Conservation (phyloP, 2,329 filamentous ascomycete genomes). For the Ascosphaera apis region DNA sequence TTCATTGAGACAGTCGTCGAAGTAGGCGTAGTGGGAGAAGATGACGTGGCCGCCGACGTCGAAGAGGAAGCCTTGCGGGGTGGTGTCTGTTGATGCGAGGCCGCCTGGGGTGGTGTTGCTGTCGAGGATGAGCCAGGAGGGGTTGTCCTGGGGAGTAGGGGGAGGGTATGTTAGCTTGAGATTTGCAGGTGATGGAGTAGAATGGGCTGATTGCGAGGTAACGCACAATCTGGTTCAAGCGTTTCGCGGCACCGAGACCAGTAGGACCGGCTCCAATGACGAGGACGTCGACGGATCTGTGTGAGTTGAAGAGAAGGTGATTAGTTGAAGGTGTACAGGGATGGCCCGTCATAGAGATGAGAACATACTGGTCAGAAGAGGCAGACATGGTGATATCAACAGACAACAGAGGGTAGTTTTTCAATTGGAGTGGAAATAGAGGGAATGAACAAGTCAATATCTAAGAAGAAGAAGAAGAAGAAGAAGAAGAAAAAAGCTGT, state of each 20-base stretch:
- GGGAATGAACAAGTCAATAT: no score
- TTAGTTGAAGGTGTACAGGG: neutral
- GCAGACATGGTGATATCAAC: no score
- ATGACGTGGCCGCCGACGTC: conserved; percentile 97
- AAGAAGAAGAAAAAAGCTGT: no score
- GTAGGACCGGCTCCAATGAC: conserved; percentile 96
- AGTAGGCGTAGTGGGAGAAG: conserved; percentile 99
- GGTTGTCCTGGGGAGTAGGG: conserved; percentile 39
- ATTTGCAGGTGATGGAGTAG: neutral
- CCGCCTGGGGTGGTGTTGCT: conserved; percentile 79
- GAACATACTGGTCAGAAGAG: neutral
- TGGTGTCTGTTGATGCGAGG: conserved; percentile 85
- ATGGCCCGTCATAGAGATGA: no score
- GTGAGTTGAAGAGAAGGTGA: conserved; percentile 3
- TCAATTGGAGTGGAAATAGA: no score
- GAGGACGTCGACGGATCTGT: conserved; percentile 81
- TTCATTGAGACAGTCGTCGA: conserved; percentile 96
- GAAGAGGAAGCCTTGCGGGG: conserved; percentile 93
- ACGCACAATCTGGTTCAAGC: conserved; percentile 82
- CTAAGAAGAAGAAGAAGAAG: no score
- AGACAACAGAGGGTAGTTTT: no score
- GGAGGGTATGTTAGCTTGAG: conserved; percentile 1
- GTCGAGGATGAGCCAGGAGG: conserved; percentile 93
- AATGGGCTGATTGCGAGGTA: conserved; percentile 4
- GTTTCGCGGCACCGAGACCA: conserved; percentile 92